These are phyloP conservation scores for Nakazawaea siamensis DNA, from an alignment of 805 yeast species.

Conservation along the genomic window DNA sequence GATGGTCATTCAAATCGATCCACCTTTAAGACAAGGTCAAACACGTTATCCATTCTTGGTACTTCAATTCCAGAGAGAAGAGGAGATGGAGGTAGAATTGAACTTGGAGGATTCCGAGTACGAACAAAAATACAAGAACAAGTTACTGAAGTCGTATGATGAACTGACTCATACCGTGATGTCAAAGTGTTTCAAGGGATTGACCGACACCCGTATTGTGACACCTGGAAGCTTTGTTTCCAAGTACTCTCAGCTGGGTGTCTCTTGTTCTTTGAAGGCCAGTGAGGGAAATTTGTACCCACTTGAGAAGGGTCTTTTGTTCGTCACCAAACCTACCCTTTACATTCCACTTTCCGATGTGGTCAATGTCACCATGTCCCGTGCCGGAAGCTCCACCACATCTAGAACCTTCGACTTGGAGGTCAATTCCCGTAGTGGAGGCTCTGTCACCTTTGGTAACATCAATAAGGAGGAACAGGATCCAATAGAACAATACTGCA, in stretches of 20 bases:
- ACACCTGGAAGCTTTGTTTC: slow-evolving; percentile 80
- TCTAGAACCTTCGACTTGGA: slow-evolving; percentile 93
- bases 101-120: slow-evolving; percentile 80
- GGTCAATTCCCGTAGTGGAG: slow-evolving; percentile 54
- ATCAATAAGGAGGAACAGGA: slow-evolving; percentile 87
- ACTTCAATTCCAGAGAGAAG: slow-evolving; percentile 82
- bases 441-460: slow-evolving; percentile 78
- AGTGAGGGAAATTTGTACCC: slow-evolving; percentile 91
- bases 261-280: slow-evolving; percentile 88
- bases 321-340: slow-evolving; percentile 90
- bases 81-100: slow-evolving; percentile 83
- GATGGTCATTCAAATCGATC: slow-evolving; percentile 85
- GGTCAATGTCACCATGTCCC: slow-evolving; percentile 67
- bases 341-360: slow-evolving; percentile 85
- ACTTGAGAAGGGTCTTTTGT: slow-evolving; percentile 84
- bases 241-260: slow-evolving; percentile 73
- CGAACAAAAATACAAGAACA: slow-evolving; percentile 64
- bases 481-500: slow-evolving; percentile 65
- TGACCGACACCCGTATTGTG: slow-evolving; percentile 78
- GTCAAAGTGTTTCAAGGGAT: slow-evolving; percentile 81
- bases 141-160: slow-evolving; percentile 63
- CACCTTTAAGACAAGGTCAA: slow-evolving; percentile 97
- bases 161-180: slow-evolving; percentile 81
- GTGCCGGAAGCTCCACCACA: slow-evolving; percentile 77
- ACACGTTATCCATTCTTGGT: slow-evolving; percentile 91